Evolutionary conservation across 179 eudicot genomes (phyloP), one percentile per base, ranked within the genome.

Genomic region (Actinidia chinensis): DNA sequence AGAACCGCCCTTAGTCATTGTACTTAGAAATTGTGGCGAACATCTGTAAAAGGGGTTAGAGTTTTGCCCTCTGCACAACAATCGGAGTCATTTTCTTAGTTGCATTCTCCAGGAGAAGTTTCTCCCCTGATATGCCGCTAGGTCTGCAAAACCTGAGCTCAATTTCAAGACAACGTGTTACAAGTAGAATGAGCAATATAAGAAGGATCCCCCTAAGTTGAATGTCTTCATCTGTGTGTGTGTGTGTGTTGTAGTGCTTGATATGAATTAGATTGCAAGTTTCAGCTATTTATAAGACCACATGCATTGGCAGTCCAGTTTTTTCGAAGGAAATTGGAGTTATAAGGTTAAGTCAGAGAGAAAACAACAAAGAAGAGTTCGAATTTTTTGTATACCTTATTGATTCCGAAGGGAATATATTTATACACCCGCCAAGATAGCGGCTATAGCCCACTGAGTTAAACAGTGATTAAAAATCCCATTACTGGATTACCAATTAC

Each of bases 61-160:
- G 46, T 17, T 47, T 28, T 28, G n/a, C 10, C 23, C 71, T 71
- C 63, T 75, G 25, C 23, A 33, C 74, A 79, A 17, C 76, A 61
- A 10, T 60, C 78, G 4, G 78, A 75, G 8, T 79, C 71, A 18
- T 83, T 66, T 55, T 46, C 75, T 10, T 42, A 46, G 77, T 77
- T 77, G 78, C 83, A 28, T 28, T 28, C 4, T 1, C 54, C 76
- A 12, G 14, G 55, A 33, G 80, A 78, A 0, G 77, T 69, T 79
- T 68, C 7, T 79, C 85, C 85, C 33, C 22, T 76, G 22, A 83
- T 1, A 14, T 71, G 33, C 85, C 83, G 60, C 83, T 83, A 2
- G 82, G 83, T 2, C 59, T 64, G 76, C 80, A 28, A 28, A 23
- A 55, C 4, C 9, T 77, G 50, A 23, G 76, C 69, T 76, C 79